Conservation (phyloP, 305 asterid genomes). For the Nicotiana rustica region DNA sequence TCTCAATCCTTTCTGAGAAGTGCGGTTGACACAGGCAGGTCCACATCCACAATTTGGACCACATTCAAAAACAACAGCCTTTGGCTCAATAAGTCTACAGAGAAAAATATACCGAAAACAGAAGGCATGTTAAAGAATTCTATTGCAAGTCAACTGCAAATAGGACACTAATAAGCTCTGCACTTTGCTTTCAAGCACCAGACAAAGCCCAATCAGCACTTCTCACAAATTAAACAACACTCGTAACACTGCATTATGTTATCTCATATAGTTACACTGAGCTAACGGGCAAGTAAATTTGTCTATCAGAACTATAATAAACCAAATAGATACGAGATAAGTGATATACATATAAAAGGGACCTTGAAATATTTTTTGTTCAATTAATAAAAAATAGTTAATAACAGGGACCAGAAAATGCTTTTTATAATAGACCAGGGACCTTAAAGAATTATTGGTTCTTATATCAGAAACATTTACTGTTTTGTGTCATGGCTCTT, state of each 20-base stretch:
- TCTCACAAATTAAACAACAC: not conserved
- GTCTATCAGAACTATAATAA: not conserved
- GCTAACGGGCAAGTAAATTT: not conserved
- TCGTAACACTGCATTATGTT: not conserved
- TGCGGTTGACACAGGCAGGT: conserved; percentile 68
- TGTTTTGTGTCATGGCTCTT: not conserved
- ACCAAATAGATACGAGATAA: not conserved
- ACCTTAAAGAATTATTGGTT: not conserved
- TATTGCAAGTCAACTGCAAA: conserved; percentile 27
- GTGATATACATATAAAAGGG: not conserved
- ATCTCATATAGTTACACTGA: not conserved
- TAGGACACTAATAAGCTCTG: not conserved
- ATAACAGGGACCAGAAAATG: not conserved
- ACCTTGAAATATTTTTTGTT: not conserved
- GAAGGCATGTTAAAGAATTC: not conserved
- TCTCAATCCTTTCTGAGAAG: conserved; percentile 62
- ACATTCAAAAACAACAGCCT: conserved; percentile 85
- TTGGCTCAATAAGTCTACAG: conserved; percentile 78
- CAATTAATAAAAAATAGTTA: not conserved
- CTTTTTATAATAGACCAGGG: not conserved
- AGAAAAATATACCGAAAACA: conserved; percentile 4
- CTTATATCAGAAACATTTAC: not conserved
- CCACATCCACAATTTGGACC: conserved; percentile 90
- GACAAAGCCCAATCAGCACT: not conserved
- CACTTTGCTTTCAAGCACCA: conserved; percentile 18